Base-by-base conservation (phyloP, 352 stramenopile genomes). In the Saprolegnia parasitica region DNA sequence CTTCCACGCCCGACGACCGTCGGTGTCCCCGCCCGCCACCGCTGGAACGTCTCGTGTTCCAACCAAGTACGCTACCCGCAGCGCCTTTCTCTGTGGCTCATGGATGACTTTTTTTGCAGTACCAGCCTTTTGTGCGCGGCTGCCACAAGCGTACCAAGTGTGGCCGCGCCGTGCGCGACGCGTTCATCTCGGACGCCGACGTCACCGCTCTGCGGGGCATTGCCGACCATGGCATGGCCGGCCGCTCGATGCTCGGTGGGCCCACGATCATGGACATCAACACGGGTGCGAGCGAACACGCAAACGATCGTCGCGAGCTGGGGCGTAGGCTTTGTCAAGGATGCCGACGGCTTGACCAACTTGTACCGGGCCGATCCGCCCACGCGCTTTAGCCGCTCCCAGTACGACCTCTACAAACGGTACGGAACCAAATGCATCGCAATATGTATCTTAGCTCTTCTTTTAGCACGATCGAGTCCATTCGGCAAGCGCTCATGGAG, bases 211-310 rank as follows among this genome's bases (percentile, higher is more conserved):
- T 96, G 73, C 82, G 83, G 0, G 77, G 82, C 61, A 96, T 96
- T 65, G 88, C 88, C 0, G 84, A 96, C 72, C 80, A 82, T 35
- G 89, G 88, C 29, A 96, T 96, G 89, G 65, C 78, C 46, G 85
- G 84, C 67, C 84, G 83, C 63, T 88, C 80, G 32, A 71, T 71
- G 37, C 76, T 88, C 24, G 87, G 86, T 16, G 91, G 91, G 0
- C 91, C 91, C 13, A 96, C 90, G 40, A 98, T 98, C 76, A 90
- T 98, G 81, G 91, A 97, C 74, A 81, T 95, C 60, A 96, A 97
- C 76, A 89, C 81, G 57, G 88, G 73, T 56, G 67, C 11, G n/a
- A 52, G 54, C 67, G 4, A 67, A 9, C 40, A 10, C 46, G 4
- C 21, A 4, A 42, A 0, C 13, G 64, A 55, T 29, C 20, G 20